Percentiles rank a stretch among this genome's conserved stretches.
Evolutionary conservation across 2,329 filamentous ascomycete species (phyloP).

Genomic region (Paecilomyces dactylethromorphus): DNA sequence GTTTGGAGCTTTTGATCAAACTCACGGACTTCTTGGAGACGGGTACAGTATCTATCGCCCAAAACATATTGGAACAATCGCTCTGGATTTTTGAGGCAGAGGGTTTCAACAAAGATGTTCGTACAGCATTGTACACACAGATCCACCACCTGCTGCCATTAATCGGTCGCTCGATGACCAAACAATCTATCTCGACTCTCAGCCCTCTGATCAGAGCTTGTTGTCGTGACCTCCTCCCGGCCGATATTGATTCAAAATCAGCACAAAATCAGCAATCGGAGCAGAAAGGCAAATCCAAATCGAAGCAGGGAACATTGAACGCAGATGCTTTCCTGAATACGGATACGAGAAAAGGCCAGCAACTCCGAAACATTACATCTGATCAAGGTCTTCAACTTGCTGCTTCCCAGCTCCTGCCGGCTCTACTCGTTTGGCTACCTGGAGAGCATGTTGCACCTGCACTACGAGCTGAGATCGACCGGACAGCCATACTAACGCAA

Average conservation of each 20-base stretch:
- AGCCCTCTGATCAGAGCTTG: conserved; percentile 57
- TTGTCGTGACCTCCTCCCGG: conserved; percentile 65
- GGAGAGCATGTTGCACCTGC: conserved; percentile 63
- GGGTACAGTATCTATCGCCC: conserved; percentile 53
- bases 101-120: conserved; percentile 45
- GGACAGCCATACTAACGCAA: conserved; percentile 66
- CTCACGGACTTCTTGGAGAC: conserved; percentile 54
- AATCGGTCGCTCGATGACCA: conserved; percentile 61
- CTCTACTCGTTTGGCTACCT: conserved; percentile 57
- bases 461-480: conserved; percentile 69
- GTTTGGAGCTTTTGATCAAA: conserved; percentile 55
- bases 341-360: conserved; percentile 25
- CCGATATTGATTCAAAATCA: conserved; percentile 30
- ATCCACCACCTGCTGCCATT: conserved; percentile 52
- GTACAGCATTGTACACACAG: conserved; percentile 55
- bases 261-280: conserved; percentile 26
- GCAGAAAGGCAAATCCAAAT: conserved; percentile 33
- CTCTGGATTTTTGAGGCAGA: conserved; percentile 61
- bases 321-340: conserved; percentile 64
- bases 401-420: conserved; percentile 56
- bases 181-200: conserved; percentile 58
- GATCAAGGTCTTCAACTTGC: conserved; percentile 45
- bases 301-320: conserved; percentile 42
- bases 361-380: conserved; percentile 10
- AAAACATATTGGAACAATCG: conserved; percentile 64